Evolutionary conservation across 1,284 basidiomycete species (phyloP), one percentile per base, ranked within the genome.

Genomic region (Cryptococcus sp.): DNA sequence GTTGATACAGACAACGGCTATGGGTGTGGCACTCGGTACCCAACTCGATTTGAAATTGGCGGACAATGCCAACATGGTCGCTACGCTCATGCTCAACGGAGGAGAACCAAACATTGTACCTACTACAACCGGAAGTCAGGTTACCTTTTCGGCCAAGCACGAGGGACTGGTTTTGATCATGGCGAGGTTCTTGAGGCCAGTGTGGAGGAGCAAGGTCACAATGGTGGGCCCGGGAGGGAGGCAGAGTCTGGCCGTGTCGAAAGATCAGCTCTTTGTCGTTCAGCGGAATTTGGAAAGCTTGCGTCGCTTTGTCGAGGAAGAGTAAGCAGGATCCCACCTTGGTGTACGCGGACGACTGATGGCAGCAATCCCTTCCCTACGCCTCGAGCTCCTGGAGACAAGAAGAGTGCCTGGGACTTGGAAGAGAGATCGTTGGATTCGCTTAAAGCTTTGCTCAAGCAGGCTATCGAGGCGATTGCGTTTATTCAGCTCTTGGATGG

Each of bases 401-500:
- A 54, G 31, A 68, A 66, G 49, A 22, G 62, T 19, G 69, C 69
- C n/a, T 72, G 68, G 69, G 68, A 68, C 38, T 64, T 66, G 47
- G 69, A 72, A 45, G 66, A 69, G 45, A 48, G 66, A 32, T 69
- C 66, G 3, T 38, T 70, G 14, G 57, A 67, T 36, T 64, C 56
- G 1, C 53, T 71, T 7, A 47, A 54, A 57, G 74, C 79, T 21
- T 79, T 99, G 35, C 76, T 97, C 38, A 82, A 80, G 21, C 82
- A 90, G 63, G 83, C 86, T 3, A 86, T 94, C 42, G 92, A 95
- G 72, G 89, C 90, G 0, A 83, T 97, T 53, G 89, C 89, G 1
- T 99, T 98, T 71, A 78, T 97, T 42, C 78, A 97, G 23, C 80
- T 98, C 22, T 77, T 98, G 33, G 87, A 82, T 59, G 95, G 98